Percentiles rank a stretch among this genome's conserved stretches.
Evolutionary conservation across 1,284 basidiomycete species (phyloP).

Genomic region (Malassezia brasiliensis): DNA sequence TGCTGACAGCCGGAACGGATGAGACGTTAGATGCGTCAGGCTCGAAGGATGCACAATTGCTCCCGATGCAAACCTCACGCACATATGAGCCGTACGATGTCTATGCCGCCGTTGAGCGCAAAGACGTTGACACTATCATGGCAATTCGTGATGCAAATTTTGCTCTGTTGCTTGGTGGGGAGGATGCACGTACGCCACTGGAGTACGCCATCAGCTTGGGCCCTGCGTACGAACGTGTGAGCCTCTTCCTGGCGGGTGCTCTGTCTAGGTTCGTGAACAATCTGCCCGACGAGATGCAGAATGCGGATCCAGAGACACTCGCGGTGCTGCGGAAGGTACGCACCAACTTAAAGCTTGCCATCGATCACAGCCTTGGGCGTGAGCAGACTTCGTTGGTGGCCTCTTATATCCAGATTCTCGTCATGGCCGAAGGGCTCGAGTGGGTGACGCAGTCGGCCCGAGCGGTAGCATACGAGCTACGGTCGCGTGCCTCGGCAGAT

Average conservation of each 20-base stretch:
- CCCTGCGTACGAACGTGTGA: constrained; percentile 29
- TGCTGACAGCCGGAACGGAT: no score
- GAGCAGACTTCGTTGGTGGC: constrained; percentile 37
- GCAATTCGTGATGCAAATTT: constrained; percentile 39
- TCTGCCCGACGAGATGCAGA: constrained; percentile 24
- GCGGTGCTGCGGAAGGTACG: constrained; percentile 36
- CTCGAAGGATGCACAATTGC: not conserved
- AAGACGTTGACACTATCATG: constrained; percentile 38
- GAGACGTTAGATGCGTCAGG: not conserved
- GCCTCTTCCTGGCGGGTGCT: constrained; percentile 37
- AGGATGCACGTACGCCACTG: constrained; percentile 24
- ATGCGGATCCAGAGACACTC: constrained; percentile 10
- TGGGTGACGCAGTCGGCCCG: constrained; percentile 8
- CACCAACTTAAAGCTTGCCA: constrained; percentile 40
- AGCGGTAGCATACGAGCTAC: constrained; percentile 6
- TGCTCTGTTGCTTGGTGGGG: constrained; percentile 32
- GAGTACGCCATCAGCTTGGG: constrained; percentile 38
- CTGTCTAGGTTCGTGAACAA: constrained; percentile 42
- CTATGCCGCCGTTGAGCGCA: constrained; percentile 41
- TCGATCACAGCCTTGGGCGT: constrained; percentile 35
- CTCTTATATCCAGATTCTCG: constrained; percentile 33
- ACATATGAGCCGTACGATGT: constrained; percentile 39
- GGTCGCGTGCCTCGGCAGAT: not conserved
- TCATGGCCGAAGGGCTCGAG: constrained; percentile 11
- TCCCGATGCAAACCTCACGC: not conserved